These are phyloP conservation scores for Lasiosphaeris hirsuta DNA, from an alignment of 495 filamentous ascomycete species.

Conservation along the genomic window DNA sequence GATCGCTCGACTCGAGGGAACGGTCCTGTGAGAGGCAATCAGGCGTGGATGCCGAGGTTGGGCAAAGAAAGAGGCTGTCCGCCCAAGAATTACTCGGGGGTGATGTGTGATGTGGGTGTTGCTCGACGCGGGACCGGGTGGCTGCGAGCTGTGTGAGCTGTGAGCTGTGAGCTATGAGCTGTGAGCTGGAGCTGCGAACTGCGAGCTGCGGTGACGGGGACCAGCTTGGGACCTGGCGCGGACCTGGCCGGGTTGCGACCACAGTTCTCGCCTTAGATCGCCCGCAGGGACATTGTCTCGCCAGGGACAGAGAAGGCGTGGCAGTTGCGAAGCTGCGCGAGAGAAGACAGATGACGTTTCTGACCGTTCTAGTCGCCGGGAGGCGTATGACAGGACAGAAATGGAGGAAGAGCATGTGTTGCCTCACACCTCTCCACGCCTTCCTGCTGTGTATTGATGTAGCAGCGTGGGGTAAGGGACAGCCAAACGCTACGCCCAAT, in stretches of 20 bases:
- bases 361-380: not conserved
- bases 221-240: not conserved
- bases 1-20: slow-evolving; percentile 1
- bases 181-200: slow-evolving; percentile 12
- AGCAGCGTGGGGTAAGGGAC: slow-evolving; percentile 16
- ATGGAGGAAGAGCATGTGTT: slow-evolving; percentile 14
- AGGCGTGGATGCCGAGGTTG: slow-evolving; percentile 2
- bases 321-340: slow-evolving; percentile 12
- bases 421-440: slow-evolving; percentile 13
- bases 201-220: not conserved
- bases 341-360: not conserved
- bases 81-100: not conserved
- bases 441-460: slow-evolving; percentile 17
- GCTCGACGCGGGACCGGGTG: not conserved
- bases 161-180: slow-evolving; percentile 1
- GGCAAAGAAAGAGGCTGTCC: slow-evolving; percentile 1
- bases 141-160: not conserved
- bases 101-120: too few relatives aligned
- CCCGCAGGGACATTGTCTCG: slow-evolving; percentile 12
- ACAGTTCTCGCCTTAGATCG: slow-evolving; percentile 9
- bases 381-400: slow-evolving; percentile 7
- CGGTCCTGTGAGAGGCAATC: slow-evolving; percentile 5
- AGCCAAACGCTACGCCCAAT: slow-evolving; percentile 11
- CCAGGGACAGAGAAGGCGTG: slow-evolving; percentile 2
- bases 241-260: not conserved